Base-by-base conservation (phyloP, 1,284 basidiomycete genomes). In the Garcileccinum viscosum region DNA sequence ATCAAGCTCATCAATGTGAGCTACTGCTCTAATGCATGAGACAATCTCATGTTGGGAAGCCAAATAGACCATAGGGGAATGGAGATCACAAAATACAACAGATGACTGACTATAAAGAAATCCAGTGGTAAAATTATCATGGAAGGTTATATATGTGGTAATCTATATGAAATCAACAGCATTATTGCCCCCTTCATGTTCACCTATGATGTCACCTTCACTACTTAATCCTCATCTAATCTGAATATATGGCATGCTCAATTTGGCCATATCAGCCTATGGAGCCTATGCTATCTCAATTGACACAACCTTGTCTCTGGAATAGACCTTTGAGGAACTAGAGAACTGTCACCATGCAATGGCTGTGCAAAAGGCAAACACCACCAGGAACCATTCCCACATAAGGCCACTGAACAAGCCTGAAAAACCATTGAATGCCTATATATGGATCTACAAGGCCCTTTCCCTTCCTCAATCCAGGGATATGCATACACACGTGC, bases 1-100 rank as follows among this genome's bases (percentile, higher is more conserved):
- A 65, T 73, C 32, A 73, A 70, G n/a, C 53, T 72, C 14, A 3
- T 38, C 0, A 47, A 73, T 38, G 62, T 73, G 0, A 72, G 67
- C 66, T 73, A 72, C 62, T 72, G 67, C 40, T 66, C 69, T 2
- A 69, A 73, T 5, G 56, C 69, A 11, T 22, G 3, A 1, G 56
- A 72, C 30, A 73, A 73, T 6, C 33, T 72, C 1, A 64, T 73
- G 32, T 73, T 53, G 1, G 69, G 71, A 7, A 73, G 72, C 27
- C 30, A 22, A 3, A 70, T 73, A 62, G 72, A 73, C 22, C 6
- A 2, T 5, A 32, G 12, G 24, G 59, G 35, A 38, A n/a, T 60
- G n/a, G 35, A 60, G 15, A 60, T 60, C 35, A 60, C 12, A 5
- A 60, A 60, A 27, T 17, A 5, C 22, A 38, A 27, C 1, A n/a